These are phyloP conservation scores for Omphalotus guepiniiformis DNA, from an alignment of 768 basidiomycete genomes.

Conservation along the genomic window DNA sequence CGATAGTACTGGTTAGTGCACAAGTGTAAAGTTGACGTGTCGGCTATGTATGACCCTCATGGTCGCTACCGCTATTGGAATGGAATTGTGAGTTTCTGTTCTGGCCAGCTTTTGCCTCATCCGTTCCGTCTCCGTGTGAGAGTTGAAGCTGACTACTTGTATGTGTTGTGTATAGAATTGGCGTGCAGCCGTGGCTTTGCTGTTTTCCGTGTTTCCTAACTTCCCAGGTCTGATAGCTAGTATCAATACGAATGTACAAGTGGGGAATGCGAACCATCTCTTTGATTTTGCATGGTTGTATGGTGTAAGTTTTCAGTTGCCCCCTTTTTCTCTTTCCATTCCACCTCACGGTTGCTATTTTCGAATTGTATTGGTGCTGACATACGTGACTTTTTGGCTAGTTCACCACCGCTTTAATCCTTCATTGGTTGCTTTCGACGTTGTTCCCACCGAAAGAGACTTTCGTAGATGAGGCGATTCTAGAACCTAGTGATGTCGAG, in stretches of 20 bases:
- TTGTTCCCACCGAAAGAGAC: conserved; percentile 39
- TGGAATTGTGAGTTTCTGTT: conserved; percentile 53
- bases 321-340: neutral
- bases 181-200: conserved; percentile 66
- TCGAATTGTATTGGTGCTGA: neutral
- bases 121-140: neutral
- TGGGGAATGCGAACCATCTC: conserved; percentile 52
- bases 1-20: conserved; percentile 79
- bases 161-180: conserved; percentile 65
- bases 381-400: no score
- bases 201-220: conserved; percentile 65
- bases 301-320: conserved; percentile 59
- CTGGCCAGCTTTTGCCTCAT: neutral
- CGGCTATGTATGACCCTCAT: conserved; percentile 76
- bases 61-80: conserved; percentile 76
- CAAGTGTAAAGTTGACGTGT: conserved; percentile 67
- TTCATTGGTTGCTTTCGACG: conserved; percentile 35
- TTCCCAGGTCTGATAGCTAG: conserved; percentile 75
- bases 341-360: neutral
- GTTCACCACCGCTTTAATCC: conserved; percentile 33
- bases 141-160: neutral
- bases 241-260: conserved; percentile 61
- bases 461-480: conserved; percentile 30
- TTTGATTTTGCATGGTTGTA: conserved; percentile 78
- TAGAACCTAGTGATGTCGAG: conserved; percentile 14